phyloP scores from a whole-genome alignment of 208 protist species.

The Phytomonas sp. region DNA sequence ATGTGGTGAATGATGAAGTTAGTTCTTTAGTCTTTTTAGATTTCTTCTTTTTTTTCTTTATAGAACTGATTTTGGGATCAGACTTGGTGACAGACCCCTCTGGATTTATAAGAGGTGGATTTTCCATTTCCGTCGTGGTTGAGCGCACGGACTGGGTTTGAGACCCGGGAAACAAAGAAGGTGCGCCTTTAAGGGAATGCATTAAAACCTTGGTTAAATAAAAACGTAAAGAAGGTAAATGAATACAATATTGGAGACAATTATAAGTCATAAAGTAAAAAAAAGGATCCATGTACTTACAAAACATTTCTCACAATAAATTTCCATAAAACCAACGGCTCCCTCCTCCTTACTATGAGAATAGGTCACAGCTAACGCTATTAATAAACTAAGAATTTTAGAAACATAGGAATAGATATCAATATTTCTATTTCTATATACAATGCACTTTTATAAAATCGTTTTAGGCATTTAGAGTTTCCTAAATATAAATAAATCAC shows the following conservation, averaged over 20 bases:
- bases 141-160: neutral
- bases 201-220: neutral
- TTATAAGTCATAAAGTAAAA: neutral
- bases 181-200: neutral
- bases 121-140: neutral
- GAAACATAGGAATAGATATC: neutral
- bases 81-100: slow-evolving; percentile 33
- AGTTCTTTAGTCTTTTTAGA: slow-evolving; percentile 21
- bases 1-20: slow-evolving; percentile 3
- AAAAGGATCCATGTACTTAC: neutral
- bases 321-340: neutral
- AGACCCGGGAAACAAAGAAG: neutral
- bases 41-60: slow-evolving; percentile 26
- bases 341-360: neutral
- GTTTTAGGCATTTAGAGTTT: neutral
- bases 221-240: neutral
- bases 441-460: neutral
- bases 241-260: neutral
- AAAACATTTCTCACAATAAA: neutral
- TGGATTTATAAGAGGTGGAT: slow-evolving; percentile 2
- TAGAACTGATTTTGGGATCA: slow-evolving; percentile 21
- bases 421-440: neutral
- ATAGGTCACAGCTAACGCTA: neutral
- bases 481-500: neutral
- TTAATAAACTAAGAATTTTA: neutral